phyloP scores from a whole-genome alignment of 768 basidiomycete genomes.

The Tulasnella sp. region DNA sequence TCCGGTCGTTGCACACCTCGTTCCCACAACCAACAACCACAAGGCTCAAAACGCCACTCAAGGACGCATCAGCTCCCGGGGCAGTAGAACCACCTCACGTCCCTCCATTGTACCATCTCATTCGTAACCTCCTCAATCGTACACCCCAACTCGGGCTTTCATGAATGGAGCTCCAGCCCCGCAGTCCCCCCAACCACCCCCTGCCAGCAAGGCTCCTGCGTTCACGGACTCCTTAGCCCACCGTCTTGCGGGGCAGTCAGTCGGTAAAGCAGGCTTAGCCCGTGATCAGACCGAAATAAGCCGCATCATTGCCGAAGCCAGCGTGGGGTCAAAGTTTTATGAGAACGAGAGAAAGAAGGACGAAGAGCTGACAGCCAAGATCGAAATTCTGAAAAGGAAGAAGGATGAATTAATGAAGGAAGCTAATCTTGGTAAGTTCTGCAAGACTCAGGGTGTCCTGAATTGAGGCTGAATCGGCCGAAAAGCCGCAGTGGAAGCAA shows the following conservation, averaged over 20 bases:
- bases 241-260: constrained; percentile 85
- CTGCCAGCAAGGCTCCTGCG: not conserved
- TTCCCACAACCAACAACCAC: constrained; percentile 19
- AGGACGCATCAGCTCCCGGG: not conserved
- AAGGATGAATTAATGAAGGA: constrained; percentile 61
- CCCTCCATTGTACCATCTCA: not conserved
- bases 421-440: constrained; percentile 58
- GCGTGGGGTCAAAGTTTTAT: constrained; percentile 92
- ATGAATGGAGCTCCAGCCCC: not conserved
- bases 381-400: constrained; percentile 66
- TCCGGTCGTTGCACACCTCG: not conserved
- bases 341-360: constrained; percentile 94
- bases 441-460: constrained; percentile 32
- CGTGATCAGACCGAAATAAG: constrained; percentile 85
- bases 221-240: constrained; percentile 53
- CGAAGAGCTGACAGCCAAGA: constrained; percentile 76
- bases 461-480: not conserved
- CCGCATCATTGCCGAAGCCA: constrained; percentile 84
- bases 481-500: constrained; percentile 62
- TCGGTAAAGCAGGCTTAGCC: constrained; percentile 83
- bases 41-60: not conserved
- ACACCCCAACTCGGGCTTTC: not conserved
- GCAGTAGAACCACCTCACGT: not conserved
- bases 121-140: not conserved
- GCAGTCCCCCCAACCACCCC: not conserved